These are phyloP conservation scores for Dovyalis caffra DNA, from an alignment of 345 rosid species.

Conservation along the genomic window DNA sequence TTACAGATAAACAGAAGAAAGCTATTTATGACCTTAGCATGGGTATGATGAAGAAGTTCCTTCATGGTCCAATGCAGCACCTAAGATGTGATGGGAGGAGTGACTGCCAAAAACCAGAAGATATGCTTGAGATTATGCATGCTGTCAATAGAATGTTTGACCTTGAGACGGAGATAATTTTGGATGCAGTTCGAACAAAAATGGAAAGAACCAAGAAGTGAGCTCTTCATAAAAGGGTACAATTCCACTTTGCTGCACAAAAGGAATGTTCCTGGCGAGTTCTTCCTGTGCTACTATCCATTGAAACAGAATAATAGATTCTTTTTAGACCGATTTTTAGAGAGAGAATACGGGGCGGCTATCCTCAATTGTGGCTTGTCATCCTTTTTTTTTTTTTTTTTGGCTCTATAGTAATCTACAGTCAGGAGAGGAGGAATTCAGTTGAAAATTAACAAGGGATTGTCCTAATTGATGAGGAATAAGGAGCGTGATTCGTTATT, in stretches of 20 bases:
- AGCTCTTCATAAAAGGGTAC: not conserved
- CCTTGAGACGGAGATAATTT: constrained; percentile 21
- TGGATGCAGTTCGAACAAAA: constrained; percentile 19
- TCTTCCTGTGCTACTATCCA: not conserved
- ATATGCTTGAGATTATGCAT: constrained; percentile 20
- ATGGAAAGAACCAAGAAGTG: constrained; percentile 18
- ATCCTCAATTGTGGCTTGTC: not conserved
- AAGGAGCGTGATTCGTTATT: not conserved
- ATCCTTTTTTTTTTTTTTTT: not conserved
- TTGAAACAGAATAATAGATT: not conserved
- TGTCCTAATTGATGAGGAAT: not conserved
- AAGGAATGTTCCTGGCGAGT: not conserved
- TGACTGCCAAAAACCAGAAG: constrained; percentile 18
- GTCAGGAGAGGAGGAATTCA: not conserved
- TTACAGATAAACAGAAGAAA: constrained; percentile 10
- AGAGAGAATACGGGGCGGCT: not conserved
- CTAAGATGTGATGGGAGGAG: constrained; percentile 23
- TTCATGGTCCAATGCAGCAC: constrained; percentile 32
- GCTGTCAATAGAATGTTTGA: constrained; percentile 26
- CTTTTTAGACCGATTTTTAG: not conserved
- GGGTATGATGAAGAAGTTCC: constrained; percentile 26
- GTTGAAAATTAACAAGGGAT: not conserved
- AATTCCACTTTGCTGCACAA: not conserved
- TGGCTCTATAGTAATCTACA: not conserved
- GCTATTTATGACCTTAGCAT: constrained; percentile 23